phyloP scores from a whole-genome alignment of 306 rosid species.

The Glycyrrhiza uralensis region DNA sequence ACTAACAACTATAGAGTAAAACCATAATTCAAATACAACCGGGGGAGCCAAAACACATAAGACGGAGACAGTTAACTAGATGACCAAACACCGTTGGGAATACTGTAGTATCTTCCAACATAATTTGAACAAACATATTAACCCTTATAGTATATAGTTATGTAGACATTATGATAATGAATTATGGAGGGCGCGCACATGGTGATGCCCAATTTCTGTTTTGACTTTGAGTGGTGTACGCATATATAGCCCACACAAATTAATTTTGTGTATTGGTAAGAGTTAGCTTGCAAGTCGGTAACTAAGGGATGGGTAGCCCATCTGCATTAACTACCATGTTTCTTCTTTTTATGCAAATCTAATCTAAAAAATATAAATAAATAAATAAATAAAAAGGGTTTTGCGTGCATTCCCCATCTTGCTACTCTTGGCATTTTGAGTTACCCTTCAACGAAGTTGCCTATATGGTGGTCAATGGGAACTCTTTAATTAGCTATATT shows the following conservation, averaged over 20 bases:
- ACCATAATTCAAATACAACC: too few relatives aligned
- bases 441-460: not conserved
- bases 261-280: slow-evolving; percentile 28
- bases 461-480: not conserved
- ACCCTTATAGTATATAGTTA: too few relatives aligned
- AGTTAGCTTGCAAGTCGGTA: slow-evolving; percentile 61
- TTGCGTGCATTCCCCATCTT: not conserved
- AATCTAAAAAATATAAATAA: too few relatives aligned
- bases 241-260: not conserved
- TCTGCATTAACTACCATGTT: slow-evolving; percentile 49
- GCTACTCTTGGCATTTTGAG: not conserved
- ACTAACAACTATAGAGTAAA: too few relatives aligned
- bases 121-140: not conserved
- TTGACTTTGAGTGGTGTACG: slow-evolving; percentile 41
- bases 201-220: slow-evolving; percentile 1
- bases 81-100: slow-evolving; percentile 1
- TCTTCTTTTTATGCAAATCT: not conserved
- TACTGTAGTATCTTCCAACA: not conserved
- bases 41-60: not conserved
- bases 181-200: slow-evolving; percentile 23
- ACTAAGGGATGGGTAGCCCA: slow-evolving; percentile 43
- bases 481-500: not conserved
- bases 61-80: slow-evolving; percentile 24
- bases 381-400: not conserved
- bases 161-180: not conserved